Percentiles rank a stretch among this genome's conserved stretches.
These are phyloP conservation scores for Scheffersomyces ergatensis DNA, from an alignment of 805 yeast genomes.

Conservation along the genomic window DNA sequence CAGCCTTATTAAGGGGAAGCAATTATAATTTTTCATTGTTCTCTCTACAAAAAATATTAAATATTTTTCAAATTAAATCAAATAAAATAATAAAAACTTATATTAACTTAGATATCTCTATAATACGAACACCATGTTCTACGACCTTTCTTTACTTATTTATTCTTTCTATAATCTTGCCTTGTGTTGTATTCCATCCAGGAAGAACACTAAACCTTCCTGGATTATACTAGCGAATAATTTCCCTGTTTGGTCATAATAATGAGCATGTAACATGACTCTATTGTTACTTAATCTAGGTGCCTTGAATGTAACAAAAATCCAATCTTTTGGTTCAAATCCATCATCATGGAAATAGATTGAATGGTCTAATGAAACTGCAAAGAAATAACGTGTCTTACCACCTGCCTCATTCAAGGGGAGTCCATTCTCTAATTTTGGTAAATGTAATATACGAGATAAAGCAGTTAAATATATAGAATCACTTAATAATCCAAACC, in stretches of 20 bases:
- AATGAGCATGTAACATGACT: conserved; percentile 25
- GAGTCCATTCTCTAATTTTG: conserved; percentile 3
- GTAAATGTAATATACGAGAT: conserved; percentile 24
- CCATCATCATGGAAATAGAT: conserved; percentile 34
- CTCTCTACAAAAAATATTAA: too few species aligned
- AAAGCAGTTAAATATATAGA: conserved; percentile 28
- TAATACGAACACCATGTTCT: too few species aligned
- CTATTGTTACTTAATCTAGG: conserved; percentile 31
- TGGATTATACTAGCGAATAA: conserved; percentile 31
- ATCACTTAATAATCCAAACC: conserved; percentile 32
- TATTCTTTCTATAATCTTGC: conserved; percentile 15
- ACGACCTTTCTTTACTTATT: too few species aligned
- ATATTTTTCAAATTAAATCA: too few species aligned
- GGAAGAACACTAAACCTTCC: conserved; percentile 29
- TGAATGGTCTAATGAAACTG: conserved; percentile 32
- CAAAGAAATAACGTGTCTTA: conserved; percentile 23
- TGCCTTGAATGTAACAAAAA: conserved; percentile 22
- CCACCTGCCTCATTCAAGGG: conserved; percentile 18
- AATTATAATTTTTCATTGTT: too few species aligned
- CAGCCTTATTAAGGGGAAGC: too few species aligned
- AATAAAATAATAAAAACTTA: too few species aligned
- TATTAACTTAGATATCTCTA: too few species aligned
- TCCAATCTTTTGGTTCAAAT: conserved; percentile 33
- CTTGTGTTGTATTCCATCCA: conserved; percentile 10
- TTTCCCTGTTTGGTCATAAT: conserved; percentile 26